phyloP scores from a whole-genome alignment of 225 moss, liverwort and hornwort species.

The Physcomitrellopsis africana region DNA sequence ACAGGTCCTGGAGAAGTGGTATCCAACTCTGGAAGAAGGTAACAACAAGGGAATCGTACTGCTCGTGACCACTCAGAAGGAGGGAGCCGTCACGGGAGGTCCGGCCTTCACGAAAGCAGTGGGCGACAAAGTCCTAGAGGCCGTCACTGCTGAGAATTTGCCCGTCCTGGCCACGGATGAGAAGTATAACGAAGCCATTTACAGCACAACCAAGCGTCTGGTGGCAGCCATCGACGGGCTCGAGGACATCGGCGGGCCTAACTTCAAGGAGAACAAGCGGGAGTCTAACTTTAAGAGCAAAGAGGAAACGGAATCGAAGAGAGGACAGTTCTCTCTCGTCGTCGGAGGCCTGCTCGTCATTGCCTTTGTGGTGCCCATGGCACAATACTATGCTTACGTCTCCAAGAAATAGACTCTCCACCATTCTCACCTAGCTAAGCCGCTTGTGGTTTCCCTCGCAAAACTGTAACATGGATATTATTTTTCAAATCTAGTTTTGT shows the following conservation, averaged over 20 bases:
- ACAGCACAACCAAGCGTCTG: constrained; percentile 89
- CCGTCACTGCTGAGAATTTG: constrained; percentile 80
- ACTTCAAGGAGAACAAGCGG: constrained; percentile 87
- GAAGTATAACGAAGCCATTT: constrained; percentile 98
- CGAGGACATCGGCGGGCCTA: constrained; percentile 75
- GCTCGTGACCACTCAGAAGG: constrained; percentile 94
- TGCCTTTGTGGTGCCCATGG: constrained; percentile 99
- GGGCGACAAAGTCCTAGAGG: constrained; percentile 82
- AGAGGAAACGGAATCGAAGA: constrained; percentile 85
- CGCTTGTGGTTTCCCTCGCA: not conserved
- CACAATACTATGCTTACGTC: constrained; percentile 99
- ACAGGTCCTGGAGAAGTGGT: constrained; percentile 96
- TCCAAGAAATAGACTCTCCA: constrained; percentile 44
- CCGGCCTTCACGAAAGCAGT: constrained; percentile 81
- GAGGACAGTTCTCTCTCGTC: constrained; percentile 83
- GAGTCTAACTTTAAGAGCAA: constrained; percentile 99
- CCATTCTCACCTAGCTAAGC: not conserved
- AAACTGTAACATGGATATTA: constrained; percentile 22
- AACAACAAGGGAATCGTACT: constrained; percentile 94
- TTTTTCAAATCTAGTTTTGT: not conserved
- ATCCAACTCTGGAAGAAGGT: constrained; percentile 88
- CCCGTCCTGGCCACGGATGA: constrained; percentile 96
- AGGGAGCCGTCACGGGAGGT: constrained; percentile 93
- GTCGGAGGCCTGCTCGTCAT: constrained; percentile 95
- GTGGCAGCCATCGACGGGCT: constrained; percentile 76